Conservation (phyloP, 345 rosid genomes). For the Citrus trifoliata region DNA sequence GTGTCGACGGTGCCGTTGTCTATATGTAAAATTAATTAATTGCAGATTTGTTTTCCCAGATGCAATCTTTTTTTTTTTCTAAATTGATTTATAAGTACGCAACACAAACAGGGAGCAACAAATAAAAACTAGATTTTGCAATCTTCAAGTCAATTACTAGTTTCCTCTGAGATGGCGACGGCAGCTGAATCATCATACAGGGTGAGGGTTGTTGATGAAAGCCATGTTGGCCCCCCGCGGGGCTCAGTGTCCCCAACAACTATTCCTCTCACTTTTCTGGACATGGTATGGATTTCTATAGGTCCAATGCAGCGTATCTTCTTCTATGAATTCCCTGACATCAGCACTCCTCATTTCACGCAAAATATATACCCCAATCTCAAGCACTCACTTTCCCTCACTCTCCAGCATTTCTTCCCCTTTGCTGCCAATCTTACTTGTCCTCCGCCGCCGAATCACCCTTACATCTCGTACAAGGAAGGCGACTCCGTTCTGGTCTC, state of each 20-base stretch:
- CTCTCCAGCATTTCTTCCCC: conserved; percentile 50
- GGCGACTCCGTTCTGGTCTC: conserved; percentile 29
- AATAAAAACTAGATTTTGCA: no score
- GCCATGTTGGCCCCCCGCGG: conserved; percentile 30
- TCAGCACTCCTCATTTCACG: conserved; percentile 17
- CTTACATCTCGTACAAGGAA: conserved; percentile 24
- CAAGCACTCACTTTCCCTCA: conserved; percentile 41
- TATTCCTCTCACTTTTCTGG: conserved; percentile 43
- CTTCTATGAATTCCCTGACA: conserved; percentile 34
- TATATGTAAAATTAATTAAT: no score
- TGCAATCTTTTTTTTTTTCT: no score
- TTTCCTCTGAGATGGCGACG: no score
- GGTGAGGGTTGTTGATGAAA: conserved; percentile 13
- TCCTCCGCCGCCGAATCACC: conserved; percentile 23
- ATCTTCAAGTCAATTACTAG: no score
- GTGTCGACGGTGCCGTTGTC: no score
- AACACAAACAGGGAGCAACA: no score
- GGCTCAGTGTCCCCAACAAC: conserved; percentile 25
- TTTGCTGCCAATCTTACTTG: conserved; percentile 24
- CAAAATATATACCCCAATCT: conserved; percentile 34
- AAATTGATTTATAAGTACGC: no score
- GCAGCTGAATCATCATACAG: no score
- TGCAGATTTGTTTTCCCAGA: no score
- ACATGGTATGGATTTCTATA: conserved; percentile 18
- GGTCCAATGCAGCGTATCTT: conserved; percentile 18